phyloP scores from a whole-genome alignment of 345 rosid species.

The Eucalyptus sideroxylon region DNA sequence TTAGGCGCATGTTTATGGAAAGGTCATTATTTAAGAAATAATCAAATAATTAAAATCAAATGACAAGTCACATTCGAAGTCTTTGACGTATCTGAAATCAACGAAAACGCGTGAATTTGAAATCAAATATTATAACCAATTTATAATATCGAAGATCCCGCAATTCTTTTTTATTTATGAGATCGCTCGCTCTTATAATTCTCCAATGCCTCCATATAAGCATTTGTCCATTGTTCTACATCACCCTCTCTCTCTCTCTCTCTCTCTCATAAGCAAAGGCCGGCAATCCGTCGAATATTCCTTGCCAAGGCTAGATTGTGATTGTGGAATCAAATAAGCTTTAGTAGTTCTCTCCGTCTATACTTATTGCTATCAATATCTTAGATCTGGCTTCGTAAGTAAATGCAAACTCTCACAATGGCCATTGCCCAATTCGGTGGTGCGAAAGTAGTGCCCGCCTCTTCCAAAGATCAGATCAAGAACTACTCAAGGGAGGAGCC shows the following conservation, averaged over 20 bases:
- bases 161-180: accelerated
- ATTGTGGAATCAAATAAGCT: not conserved
- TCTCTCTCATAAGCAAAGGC: not conserved
- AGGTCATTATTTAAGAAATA: too few relatives aligned
- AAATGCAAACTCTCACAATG: not conserved
- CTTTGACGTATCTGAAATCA: too few relatives aligned
- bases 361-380: not conserved
- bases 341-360: not conserved
- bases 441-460: not conserved
- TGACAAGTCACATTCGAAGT: too few relatives aligned
- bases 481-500: not conserved
- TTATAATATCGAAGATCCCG: too few relatives aligned
- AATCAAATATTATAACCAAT: too few relatives aligned
- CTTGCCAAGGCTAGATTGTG: not conserved
- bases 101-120: too few relatives aligned
- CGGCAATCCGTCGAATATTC: not conserved
- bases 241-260: not conserved
- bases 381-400: not conserved
- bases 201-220: too few relatives aligned
- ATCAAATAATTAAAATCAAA: too few relatives aligned
- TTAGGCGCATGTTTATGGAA: too few relatives aligned
- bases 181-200: too few relatives aligned
- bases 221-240: too few relatives aligned
- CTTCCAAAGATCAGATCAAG: not conserved
- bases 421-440: not conserved